phyloP scores from a whole-genome alignment of 768 basidiomycete species.

The Boletus eberwhitei region DNA sequence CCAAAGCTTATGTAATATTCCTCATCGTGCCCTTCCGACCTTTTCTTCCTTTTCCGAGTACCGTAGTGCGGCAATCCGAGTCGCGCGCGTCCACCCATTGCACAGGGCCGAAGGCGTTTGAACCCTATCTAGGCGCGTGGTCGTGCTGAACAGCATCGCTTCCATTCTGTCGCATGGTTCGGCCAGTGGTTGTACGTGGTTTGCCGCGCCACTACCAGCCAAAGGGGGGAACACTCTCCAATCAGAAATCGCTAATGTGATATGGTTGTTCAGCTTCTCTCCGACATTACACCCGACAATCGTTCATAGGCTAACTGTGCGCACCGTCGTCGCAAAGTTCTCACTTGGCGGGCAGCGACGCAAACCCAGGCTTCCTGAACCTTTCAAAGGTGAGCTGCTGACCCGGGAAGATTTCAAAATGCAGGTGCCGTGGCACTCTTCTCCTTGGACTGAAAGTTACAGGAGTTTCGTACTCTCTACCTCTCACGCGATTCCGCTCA shows the following conservation, averaged over 20 bases:
- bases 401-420: neutral
- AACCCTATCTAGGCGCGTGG: neutral
- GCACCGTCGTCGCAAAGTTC: neutral
- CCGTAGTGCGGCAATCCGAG: no score
- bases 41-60: neutral
- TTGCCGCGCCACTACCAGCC: neutral
- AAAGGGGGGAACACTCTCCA: conserved; percentile 3
- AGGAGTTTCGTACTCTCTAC: neutral
- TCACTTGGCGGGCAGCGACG: neutral
- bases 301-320: neutral
- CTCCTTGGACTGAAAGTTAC: neutral
- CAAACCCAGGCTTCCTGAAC: neutral
- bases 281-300: conserved; percentile 4
- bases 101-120: neutral
- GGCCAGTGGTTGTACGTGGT: neutral
- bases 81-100: neutral
- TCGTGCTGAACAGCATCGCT: neutral
- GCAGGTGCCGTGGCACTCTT: neutral
- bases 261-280: neutral
- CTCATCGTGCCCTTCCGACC: no score
- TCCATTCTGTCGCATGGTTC: conserved; percentile 1
- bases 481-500: neutral
- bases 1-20: conserved; percentile 5
- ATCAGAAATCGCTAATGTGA: conserved; percentile 8
- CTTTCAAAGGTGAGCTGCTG: neutral